Evolutionary conservation across 768 basidiomycete species (phyloP), one percentile per base, ranked within the genome.

Genomic region (Arthromyces matolae): DNA sequence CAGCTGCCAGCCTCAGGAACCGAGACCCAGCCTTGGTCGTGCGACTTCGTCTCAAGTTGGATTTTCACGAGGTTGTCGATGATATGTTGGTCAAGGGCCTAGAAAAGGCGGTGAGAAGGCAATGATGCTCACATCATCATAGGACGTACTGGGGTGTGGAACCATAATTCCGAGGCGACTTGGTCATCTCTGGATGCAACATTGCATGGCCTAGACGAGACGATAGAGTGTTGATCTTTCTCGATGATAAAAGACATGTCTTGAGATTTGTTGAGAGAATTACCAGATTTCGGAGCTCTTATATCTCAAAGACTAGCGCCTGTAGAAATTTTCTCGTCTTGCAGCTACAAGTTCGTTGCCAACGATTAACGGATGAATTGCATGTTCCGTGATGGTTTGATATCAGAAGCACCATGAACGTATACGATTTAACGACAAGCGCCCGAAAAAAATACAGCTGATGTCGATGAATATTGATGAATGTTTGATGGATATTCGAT

Each of bases 31-130:
- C 58, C 61, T 38, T 61, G 62, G 22, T 62, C 55, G 28, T 56
- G 60, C 5, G 60, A 60, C 33, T 53, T 46, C 2, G 64, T 66
- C 44, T 59, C 58, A 3, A 68, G 56, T 28, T 66, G 64, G 25
- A 66, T 54, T 16, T 60, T 58, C 16, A 60, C 51, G 9, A 64
- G 47, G 27, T 56, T 62, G 13, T 51, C 37, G 8, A 65, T 47
- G 9, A 58, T 50, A 16, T 51, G 34, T 34, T 56, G 38, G 16
- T 59, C 60, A 22, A 67, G 59, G 13, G 59, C 54, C 64, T 50
- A 47, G 5, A 23, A 34, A 42, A 8, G 19, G 38, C 24, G 4
- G 16, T 43, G 9, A 49, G 31, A n/a, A 24, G 10, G 10, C 9
- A 37, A 23, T 29, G 0, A 19, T 42, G 22, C n/a, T n/a, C n/a